Evolutionary conservation across 75 land plant genomes (phyloP), one percentile per base, ranked within the genome.

Genomic region (Sequoiadendron giganteum): DNA sequence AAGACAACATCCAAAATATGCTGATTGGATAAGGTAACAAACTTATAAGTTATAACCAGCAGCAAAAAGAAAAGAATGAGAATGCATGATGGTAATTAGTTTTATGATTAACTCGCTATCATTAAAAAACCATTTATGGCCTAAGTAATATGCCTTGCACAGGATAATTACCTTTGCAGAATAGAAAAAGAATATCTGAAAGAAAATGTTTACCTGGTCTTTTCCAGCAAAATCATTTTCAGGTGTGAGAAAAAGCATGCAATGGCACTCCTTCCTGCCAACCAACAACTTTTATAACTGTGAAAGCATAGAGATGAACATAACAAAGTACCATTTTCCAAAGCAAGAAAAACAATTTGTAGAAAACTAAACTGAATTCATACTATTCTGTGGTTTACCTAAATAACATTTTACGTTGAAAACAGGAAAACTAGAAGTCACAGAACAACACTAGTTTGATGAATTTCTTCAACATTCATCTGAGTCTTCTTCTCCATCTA

Each of bases 191-290:
- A 76, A 54, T 84, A 47, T 48, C 30, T 34, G 45, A 75, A 19
- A 77, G 36, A 47, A 58, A 39, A 89, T 15, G 6, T 52, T 54
- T 88, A 96, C 99, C 95, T 97, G 99, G 3, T 97, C 99, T 30
- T 87, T 76, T 19, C 99, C 99, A 89, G 99, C 98, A 93, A 97
- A 97, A 85, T 97, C 98, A 88, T 96, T 96, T 13, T 97, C 99
- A 39, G 94, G 92, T 32, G 99, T 97, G 80, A 97, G 94, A 65
- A 97, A 97, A 56, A 97, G 94, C 99, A 97, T 97, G 87, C 99
- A 97, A 85, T 97, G 99, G 87, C 99, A 97, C 90, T 97, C 99
- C 89, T 97, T 97, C 93, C 99, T 97, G 96, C 85, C 55, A 92
- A 82, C n/a, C n/a, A 40, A 78, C 80, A 78, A 78, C 6, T 78